These are phyloP conservation scores for Sugiyamaella floridensis DNA, from an alignment of 805 yeast species.

Conservation along the genomic window DNA sequence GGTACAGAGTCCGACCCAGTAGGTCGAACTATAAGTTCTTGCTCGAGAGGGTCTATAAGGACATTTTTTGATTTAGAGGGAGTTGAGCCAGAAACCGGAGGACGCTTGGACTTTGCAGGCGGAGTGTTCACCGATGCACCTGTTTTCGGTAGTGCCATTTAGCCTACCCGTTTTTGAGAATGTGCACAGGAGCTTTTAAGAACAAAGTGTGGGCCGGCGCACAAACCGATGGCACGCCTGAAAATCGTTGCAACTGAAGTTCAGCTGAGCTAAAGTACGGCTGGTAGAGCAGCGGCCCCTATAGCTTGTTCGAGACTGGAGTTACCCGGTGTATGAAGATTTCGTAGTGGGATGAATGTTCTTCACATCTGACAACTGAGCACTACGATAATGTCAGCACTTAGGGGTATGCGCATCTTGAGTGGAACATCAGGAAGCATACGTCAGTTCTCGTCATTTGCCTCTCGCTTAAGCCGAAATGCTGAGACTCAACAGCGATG, in stretches of 20 bases:
- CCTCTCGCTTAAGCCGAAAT: not conserved
- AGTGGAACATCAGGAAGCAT: not conserved
- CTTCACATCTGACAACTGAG: too few species aligned
- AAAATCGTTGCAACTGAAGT: too few species aligned
- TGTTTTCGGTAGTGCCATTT: not conserved
- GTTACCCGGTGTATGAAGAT: too few species aligned
- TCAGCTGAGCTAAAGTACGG: too few species aligned
- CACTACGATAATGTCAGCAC: too few species aligned
- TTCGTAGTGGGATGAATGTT: too few species aligned
- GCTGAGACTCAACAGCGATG: not conserved
- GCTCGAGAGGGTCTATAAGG: not conserved
- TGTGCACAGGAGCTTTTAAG: too few species aligned
- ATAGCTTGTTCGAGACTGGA: too few species aligned
- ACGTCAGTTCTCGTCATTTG: not conserved
- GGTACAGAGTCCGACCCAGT: slow-evolving; percentile 9
- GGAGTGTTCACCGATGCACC: slow-evolving; percentile 11
- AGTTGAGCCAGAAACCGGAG: not conserved
- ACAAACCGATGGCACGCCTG: too few species aligned
- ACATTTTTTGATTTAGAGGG: slow-evolving; percentile 1
- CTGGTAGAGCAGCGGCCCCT: too few species aligned
- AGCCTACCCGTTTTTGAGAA: not conserved
- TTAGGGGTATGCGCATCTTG: not conserved
- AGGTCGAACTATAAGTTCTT: slow-evolving; percentile 24
- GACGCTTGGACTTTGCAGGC: slow-evolving; percentile 7
- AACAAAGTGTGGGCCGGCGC: too few species aligned